Evolutionary conservation across 78 protist species (phyloP).

Genomic region (Dictyostelium purpureum): DNA sequence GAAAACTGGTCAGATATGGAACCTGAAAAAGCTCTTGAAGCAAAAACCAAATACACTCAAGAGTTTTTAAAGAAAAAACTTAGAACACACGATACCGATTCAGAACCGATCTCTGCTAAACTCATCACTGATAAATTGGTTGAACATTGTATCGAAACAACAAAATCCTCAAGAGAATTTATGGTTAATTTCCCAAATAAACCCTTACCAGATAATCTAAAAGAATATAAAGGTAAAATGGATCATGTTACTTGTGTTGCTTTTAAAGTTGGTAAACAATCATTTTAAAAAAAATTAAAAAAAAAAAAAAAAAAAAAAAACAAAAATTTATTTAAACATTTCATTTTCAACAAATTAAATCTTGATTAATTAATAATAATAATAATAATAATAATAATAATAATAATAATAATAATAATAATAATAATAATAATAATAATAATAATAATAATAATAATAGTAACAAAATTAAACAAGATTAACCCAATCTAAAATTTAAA

Average conservation of each 20-base stretch:
- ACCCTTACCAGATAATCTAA: slow-evolving; percentile 65
- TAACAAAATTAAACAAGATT: too few relatives aligned
- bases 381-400: too few relatives aligned
- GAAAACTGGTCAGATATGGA: slow-evolving; percentile 78
- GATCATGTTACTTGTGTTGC: slow-evolving; percentile 82
- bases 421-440: too few relatives aligned
- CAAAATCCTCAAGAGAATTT: slow-evolving; percentile 70
- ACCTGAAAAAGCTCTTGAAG: slow-evolving; percentile 51
- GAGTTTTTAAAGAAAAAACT: slow-evolving; percentile 48
- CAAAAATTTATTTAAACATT: too few relatives aligned
- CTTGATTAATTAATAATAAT: too few relatives aligned
- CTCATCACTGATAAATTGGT: slow-evolving; percentile 57
- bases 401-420: too few relatives aligned
- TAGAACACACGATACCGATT: not conserved
- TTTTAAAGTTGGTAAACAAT: slow-evolving; percentile 70
- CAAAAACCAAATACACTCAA: slow-evolving; percentile 65
- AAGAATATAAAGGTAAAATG: slow-evolving; percentile 84
- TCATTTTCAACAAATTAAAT: too few relatives aligned
- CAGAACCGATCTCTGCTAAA: slow-evolving; percentile 49
- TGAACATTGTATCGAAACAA: slow-evolving; percentile 70
- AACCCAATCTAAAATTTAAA: too few relatives aligned
- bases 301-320: not conserved
- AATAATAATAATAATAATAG: not conserved
- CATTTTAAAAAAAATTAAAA: not conserved
- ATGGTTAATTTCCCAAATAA: slow-evolving; percentile 76